These are phyloP conservation scores for Plenodomus tracheiphilus DNA, from an alignment of 2,329 filamentous ascomycete genomes.

Conservation along the genomic window DNA sequence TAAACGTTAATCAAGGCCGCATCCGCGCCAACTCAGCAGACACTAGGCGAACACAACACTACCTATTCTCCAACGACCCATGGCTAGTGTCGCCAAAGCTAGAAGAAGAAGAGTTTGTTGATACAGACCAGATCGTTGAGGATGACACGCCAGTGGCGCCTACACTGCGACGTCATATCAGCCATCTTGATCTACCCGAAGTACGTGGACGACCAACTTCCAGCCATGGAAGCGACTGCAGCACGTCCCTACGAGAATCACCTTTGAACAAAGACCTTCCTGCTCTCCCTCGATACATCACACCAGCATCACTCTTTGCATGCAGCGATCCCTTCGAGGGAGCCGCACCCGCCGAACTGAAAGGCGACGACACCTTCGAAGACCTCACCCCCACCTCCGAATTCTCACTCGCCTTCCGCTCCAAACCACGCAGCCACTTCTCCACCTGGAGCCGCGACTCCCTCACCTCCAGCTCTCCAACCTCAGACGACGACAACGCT, in stretches of 20 bases:
- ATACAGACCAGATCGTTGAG: constrained; percentile 13
- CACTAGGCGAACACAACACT: constrained; percentile 27
- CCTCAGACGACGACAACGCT: constrained; percentile 31
- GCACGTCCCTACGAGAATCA: constrained; percentile 14
- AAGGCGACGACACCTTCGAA: constrained; percentile 15
- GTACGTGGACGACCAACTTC: constrained; percentile 32
- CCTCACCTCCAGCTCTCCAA: constrained; percentile 24
- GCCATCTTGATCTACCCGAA: constrained; percentile 16
- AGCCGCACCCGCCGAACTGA: background rate
- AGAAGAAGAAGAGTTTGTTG: constrained; percentile 15
- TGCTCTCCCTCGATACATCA: constrained; percentile 33
- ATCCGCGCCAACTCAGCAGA: constrained; percentile 37
- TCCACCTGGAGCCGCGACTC: constrained; percentile 40
- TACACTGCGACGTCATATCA: constrained; percentile 22
- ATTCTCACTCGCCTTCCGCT: background rate
- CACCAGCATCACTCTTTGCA: constrained; percentile 35
- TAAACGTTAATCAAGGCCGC: constrained; percentile 19
- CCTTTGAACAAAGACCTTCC: constrained; percentile 36
- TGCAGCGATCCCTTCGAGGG: constrained; percentile 10
- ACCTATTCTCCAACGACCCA: constrained; percentile 32
- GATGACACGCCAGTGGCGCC: constrained; percentile 22
- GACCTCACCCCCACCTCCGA: constrained; percentile 5
- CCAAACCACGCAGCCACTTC: constrained; percentile 35
- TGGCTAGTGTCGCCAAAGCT: constrained; percentile 32
- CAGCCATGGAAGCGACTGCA: constrained; percentile 26